A percentile compares a stretch with the other conserved stretches of the same genome.
Evolutionary conservation across 768 basidiomycete genomes (phyloP).

Genomic region (Lentinula aciculospora): DNA sequence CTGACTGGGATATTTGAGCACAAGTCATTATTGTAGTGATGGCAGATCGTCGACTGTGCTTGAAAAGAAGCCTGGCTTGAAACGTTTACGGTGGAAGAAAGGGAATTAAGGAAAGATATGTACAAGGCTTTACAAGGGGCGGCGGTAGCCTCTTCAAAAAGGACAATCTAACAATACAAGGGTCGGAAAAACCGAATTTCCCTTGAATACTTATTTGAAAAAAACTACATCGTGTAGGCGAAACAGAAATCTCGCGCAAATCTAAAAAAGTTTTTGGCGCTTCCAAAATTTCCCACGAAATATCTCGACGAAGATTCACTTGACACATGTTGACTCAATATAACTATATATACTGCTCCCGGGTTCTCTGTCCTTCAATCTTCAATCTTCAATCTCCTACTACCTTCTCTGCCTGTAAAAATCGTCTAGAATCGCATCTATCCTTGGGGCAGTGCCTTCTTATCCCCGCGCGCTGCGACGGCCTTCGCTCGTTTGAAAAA

Average conservation of each 20-base stretch:
- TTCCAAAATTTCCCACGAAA: not conserved
- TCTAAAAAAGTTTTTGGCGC: not conserved
- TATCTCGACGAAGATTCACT: not conserved
- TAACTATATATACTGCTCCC: not conserved
- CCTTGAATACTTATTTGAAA: not conserved
- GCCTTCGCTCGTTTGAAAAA: not conserved
- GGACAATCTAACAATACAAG: not conserved
- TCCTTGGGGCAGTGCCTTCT: not conserved
- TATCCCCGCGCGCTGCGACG: not conserved
- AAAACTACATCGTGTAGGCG: not conserved
- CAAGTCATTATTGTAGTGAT: not conserved
- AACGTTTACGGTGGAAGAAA: not conserved
- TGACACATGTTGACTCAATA: not conserved
- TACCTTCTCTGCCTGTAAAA: not conserved
- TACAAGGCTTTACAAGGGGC: too few species aligned
- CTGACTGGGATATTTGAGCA: conserved; percentile 2
- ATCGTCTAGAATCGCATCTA: not conserved
- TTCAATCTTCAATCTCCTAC: not conserved
- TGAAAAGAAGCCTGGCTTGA: not conserved
- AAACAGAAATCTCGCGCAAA: not conserved
- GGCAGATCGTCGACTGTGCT: conserved; percentile 7
- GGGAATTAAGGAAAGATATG: not conserved
- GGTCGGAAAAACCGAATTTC: not conserved
- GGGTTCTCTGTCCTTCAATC: not conserved
- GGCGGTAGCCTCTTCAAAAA: not conserved